Evolutionary conservation across 139 green algal species (phyloP).

Genomic region (Chlamydomonas applanata): DNA sequence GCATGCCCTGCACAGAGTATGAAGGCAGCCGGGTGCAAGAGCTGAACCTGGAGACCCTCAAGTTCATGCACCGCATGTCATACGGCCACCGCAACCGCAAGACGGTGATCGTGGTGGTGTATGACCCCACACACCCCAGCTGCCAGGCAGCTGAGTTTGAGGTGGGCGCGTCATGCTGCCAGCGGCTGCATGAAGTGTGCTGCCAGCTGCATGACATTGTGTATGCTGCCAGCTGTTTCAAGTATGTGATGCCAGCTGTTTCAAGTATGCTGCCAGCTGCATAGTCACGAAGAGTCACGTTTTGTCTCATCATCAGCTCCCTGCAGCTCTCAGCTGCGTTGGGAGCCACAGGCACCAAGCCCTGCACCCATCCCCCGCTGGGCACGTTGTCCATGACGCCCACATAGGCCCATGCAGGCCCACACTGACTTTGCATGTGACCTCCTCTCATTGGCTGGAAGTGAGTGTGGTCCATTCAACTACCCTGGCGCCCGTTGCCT

Average conservation of each 20-base stretch:
- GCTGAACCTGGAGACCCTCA: slow-evolving; percentile 21
- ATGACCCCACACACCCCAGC: slow-evolving; percentile 13
- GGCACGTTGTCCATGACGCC: too few species aligned
- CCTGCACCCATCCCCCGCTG: too few species aligned
- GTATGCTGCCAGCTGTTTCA: too few species aligned
- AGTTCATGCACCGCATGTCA: slow-evolving; percentile 14
- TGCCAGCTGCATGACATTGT: too few species aligned
- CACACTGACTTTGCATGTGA: too few species aligned
- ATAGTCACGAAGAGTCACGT: neutral
- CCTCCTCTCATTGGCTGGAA: too few species aligned
- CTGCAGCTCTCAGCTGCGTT: neutral
- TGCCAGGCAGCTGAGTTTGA: slow-evolving; percentile 21
- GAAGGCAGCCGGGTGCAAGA: slow-evolving; percentile 8
- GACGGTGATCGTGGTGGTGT: slow-evolving; percentile 25
- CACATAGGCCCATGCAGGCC: too few species aligned
- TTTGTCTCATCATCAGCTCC: neutral
- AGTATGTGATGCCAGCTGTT: neutral
- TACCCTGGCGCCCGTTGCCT: too few species aligned
- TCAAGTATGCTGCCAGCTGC: neutral
- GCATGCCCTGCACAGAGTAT: slow-evolving; percentile 5
- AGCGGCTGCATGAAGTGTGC: too few species aligned
- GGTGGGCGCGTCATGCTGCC: too few species aligned
- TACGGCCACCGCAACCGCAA: slow-evolving; percentile 23
- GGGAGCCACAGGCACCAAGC: too few species aligned
- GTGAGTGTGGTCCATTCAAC: too few species aligned